Percentiles rank a stretch among this genome's conserved stretches.
phyloP scores from a whole-genome alignment of 1,139 yeast genomes.

The Barnettozyma hawaiiensis region DNA sequence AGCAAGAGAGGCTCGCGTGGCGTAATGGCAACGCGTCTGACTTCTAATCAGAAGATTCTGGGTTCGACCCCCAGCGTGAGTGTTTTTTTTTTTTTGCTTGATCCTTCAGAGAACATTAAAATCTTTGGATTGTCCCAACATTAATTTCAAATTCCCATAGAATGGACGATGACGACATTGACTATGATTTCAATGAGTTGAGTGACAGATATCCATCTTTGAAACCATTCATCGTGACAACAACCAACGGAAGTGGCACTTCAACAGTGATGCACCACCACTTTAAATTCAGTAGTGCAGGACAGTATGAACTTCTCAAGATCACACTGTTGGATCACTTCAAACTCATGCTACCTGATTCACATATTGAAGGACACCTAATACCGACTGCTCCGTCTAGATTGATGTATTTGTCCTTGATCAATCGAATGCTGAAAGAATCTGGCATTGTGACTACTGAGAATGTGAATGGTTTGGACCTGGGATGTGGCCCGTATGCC shows the following conservation, averaged over 20 bases:
- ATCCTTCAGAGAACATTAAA: neutral
- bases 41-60: constrained; percentile 55
- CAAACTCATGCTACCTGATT: constrained; percentile 7
- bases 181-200: constrained; percentile 3
- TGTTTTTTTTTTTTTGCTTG: constrained; percentile 26
- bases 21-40: constrained; percentile 60
- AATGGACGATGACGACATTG: neutral
- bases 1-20: constrained; percentile 42
- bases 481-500: constrained; percentile 39
- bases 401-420: constrained; percentile 13
- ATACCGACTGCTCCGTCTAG: constrained; percentile 24
- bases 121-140: no score
- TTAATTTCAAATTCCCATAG: neutral
- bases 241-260: neutral
- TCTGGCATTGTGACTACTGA: constrained; percentile 3
- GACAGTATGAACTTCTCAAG: constrained; percentile 18
- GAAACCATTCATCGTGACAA: neutral
- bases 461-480: constrained; percentile 16
- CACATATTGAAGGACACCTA: constrained; percentile 11
- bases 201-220: constrained; percentile 1
- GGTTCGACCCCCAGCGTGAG: constrained; percentile 58
- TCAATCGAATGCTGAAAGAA: constrained; percentile 14
- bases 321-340: constrained; percentile 15
- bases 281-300: constrained; percentile 13
- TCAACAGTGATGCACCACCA: neutral